Conservation (phyloP, 176 grass and related monocot genomes). For the Eleusine coracana region DNA sequence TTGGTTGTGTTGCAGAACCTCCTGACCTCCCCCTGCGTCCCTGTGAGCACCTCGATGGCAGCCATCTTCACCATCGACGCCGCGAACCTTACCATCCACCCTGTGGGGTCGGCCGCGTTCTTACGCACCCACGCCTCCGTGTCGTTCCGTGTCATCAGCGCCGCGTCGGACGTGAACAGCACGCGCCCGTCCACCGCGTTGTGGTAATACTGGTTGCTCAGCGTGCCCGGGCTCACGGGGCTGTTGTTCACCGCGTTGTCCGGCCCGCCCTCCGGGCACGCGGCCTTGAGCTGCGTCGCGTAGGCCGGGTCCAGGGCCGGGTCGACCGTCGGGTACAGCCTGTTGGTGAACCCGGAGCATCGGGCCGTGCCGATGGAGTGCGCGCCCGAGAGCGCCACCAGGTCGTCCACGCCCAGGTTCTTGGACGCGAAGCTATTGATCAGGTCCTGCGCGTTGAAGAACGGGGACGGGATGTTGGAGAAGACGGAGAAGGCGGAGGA, state of each 20-base stretch:
- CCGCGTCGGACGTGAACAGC: slow-evolving; percentile 47
- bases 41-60: slow-evolving; percentile 14
- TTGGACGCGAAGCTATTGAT: slow-evolving; percentile 37
- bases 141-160: slow-evolving; percentile 27
- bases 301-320: slow-evolving; percentile 33
- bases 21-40: slow-evolving; percentile 39
- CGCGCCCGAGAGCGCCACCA: slow-evolving; percentile 49
- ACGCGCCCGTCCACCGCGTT: slow-evolving; percentile 15
- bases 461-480: slow-evolving; percentile 36
- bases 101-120: background rate
- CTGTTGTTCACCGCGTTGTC: slow-evolving; percentile 37
- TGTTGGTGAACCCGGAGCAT: slow-evolving; percentile 38
- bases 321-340: slow-evolving; percentile 49
- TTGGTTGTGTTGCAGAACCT: slow-evolving; percentile 28
- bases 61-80: slow-evolving; percentile 56
- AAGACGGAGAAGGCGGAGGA: slow-evolving; percentile 35
- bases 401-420: slow-evolving; percentile 40
- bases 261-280: slow-evolving; percentile 20
- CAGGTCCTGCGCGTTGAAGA: slow-evolving; percentile 8
- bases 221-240: background rate
- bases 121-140: background rate
- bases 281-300: slow-evolving; percentile 21
- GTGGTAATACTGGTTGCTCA: slow-evolving; percentile 42
- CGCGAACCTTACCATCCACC: slow-evolving; percentile 44
- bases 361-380: slow-evolving; percentile 49